Evolutionary conservation across 345 rosid genomes (phyloP).

Genomic region (Excoecaria cochinchinensis): DNA sequence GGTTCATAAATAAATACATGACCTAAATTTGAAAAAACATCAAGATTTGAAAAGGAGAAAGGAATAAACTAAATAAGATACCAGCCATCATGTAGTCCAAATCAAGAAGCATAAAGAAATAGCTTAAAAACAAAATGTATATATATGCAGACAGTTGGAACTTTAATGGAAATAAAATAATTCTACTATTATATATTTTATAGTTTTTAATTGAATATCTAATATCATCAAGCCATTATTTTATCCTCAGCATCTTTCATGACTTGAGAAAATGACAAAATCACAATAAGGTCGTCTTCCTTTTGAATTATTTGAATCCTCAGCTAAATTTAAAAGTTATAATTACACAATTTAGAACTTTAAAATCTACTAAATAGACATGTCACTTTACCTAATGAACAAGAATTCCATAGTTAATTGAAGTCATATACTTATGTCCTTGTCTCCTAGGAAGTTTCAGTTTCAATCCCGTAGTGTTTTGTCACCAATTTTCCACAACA

Average conservation of each 20-base stretch:
- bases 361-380: constrained; percentile 8
- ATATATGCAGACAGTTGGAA: neutral
- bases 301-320: constrained; percentile 4
- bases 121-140: neutral
- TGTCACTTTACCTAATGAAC: constrained; percentile 22
- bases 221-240: neutral
- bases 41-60: neutral
- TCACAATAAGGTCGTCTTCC: neutral
- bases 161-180: neutral
- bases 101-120: neutral
- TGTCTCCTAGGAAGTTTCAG: neutral
- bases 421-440: constrained; percentile 10
- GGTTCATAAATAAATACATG: no score
- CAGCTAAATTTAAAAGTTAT: neutral
- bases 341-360: constrained; percentile 10
- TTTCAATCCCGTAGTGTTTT: neutral
- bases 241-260: neutral
- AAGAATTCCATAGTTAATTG: constrained; percentile 4
- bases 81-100: constrained; percentile 2
- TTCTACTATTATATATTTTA: neutral
- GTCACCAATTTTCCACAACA: neutral
- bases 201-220: no score
- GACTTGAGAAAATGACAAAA: neutral
- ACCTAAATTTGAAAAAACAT: neutral
- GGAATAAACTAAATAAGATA: neutral